Conservation (phyloP, 2,329 filamentous ascomycete species). For the Talaromyces sp. region DNA sequence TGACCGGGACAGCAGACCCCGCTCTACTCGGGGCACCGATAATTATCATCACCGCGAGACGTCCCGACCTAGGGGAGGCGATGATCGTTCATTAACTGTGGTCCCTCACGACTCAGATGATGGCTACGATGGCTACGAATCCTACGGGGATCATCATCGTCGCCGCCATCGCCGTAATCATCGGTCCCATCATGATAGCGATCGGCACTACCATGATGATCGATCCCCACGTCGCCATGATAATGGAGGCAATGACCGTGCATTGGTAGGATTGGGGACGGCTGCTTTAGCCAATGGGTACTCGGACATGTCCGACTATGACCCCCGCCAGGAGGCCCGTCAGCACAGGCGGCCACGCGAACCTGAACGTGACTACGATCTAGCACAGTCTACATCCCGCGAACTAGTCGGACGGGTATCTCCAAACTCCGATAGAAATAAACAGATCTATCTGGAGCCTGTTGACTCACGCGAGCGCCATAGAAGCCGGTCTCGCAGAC, state of each 20-base stretch:
- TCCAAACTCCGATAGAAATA: conserved; percentile 11
- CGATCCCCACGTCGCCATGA: conserved; percentile 22
- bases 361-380: conserved; percentile 19
- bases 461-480: conserved; percentile 16
- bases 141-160: conserved; percentile 47
- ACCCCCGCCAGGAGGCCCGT: conserved; percentile 23
- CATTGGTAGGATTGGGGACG: conserved; percentile 38
- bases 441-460: conserved; percentile 22
- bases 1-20: conserved; percentile 32
- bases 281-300: conserved; percentile 41
- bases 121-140: conserved; percentile 45
- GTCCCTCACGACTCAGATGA: conserved; percentile 54
- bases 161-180: conserved; percentile 42
- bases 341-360: conserved; percentile 29
- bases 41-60: conserved; percentile 42
- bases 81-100: conserved; percentile 48
- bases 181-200: conserved; percentile 25
- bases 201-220: conserved; percentile 24
- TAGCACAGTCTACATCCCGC: conserved; percentile 15
- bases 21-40: conserved; percentile 25
- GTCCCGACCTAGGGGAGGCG: conserved; percentile 36
- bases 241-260: conserved; percentile 15
- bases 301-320: conserved; percentile 36
- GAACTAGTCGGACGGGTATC: conserved; percentile 9
- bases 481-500: conserved; percentile 29